Percentiles rank a stretch among this genome's conserved stretches.
phyloP scores from a whole-genome alignment of 1,139 yeast species.

The Nakaseomyces bracarensis region DNA sequence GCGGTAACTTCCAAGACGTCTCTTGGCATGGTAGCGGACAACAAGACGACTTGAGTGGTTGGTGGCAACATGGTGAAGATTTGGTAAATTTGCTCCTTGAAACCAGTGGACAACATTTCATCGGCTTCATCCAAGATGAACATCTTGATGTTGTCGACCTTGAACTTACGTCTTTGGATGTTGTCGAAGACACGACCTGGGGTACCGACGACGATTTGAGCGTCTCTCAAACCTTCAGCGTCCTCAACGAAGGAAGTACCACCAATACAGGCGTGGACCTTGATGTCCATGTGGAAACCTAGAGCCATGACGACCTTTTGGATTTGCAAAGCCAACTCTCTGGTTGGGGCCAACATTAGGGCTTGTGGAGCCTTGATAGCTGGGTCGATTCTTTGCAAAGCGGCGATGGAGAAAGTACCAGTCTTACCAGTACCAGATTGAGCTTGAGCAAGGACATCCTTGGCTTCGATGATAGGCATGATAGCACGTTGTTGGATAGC shows the following conservation, averaged over 20 bases:
- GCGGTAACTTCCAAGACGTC: conserved; percentile 95
- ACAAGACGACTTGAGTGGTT: conserved; percentile 90
- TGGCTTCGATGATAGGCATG: conserved; percentile 89
- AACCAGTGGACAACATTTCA: conserved; percentile 95
- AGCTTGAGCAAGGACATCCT: conserved; percentile 97
- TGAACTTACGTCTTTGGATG: conserved; percentile 90
- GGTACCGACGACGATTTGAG: conserved; percentile 96
- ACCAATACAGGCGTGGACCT: conserved; percentile 98
- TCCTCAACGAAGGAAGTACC: conserved; percentile 92
- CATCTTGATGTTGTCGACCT: conserved; percentile 88
- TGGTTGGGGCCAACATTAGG: conserved; percentile 93
- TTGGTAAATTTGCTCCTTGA: conserved; percentile 96
- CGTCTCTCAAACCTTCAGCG: conserved; percentile 81
- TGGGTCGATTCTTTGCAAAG: conserved; percentile 86
- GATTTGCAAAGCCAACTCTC: conserved; percentile 97
- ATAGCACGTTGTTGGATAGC: conserved; percentile 99
- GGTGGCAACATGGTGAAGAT: conserved; percentile 91
- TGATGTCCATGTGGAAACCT: conserved; percentile 87
- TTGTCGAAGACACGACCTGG: conserved; percentile 98
- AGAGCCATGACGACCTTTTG: conserved; percentile 92
- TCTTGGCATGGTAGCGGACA: conserved; percentile 97
- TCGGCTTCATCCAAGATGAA: conserved; percentile 98
- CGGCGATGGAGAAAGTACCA: conserved; percentile 96
- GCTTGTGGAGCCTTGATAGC: conserved; percentile 71
- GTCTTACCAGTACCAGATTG: conserved; percentile 99